These are phyloP conservation scores for Diaporthe nobilis DNA, from an alignment of 2,329 filamentous ascomycete genomes.

Conservation along the genomic window DNA sequence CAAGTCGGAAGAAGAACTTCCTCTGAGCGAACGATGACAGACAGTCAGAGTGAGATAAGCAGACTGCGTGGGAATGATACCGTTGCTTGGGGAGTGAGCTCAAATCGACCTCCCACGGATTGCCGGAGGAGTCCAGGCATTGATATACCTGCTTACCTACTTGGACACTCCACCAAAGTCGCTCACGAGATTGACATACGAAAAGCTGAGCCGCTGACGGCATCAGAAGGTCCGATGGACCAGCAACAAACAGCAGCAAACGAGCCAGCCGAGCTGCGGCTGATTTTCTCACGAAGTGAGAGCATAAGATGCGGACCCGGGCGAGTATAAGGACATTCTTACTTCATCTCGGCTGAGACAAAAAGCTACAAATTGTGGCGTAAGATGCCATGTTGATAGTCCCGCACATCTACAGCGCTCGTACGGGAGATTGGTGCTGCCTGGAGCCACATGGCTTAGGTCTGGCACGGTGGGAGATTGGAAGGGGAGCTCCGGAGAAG, in stretches of 20 bases:
- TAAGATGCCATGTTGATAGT: not conserved
- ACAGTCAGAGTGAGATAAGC: not conserved
- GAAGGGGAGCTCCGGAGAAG: not conserved
- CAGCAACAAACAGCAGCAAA: not conserved
- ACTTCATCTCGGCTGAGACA: not conserved
- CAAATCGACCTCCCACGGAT: too few species aligned
- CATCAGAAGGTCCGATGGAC: not conserved
- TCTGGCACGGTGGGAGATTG: not conserved
- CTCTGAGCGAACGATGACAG: slow-evolving; percentile 67
- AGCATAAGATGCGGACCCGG: not conserved
- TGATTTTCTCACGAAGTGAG: too few species aligned
- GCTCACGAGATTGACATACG: not conserved
- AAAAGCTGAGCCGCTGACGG: not conserved
- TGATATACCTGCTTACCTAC: not conserved
- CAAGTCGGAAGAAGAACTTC: slow-evolving; percentile 95
- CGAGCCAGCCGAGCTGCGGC: not conserved
- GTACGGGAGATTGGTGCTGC: not conserved
- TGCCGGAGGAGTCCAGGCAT: not conserved
- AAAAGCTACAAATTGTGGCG: not conserved
- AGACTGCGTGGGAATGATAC: not conserved
- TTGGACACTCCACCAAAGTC: not conserved
- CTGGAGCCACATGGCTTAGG: not conserved
- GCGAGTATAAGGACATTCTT: not conserved
- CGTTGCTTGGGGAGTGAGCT: not conserved
- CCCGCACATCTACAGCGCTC: too few species aligned